Percentiles rank a stretch among this genome's conserved stretches.
These are phyloP conservation scores for Debaryomycetaceae sp. DNA, from an alignment of 1,139 yeast genomes.

Conservation along the genomic window DNA sequence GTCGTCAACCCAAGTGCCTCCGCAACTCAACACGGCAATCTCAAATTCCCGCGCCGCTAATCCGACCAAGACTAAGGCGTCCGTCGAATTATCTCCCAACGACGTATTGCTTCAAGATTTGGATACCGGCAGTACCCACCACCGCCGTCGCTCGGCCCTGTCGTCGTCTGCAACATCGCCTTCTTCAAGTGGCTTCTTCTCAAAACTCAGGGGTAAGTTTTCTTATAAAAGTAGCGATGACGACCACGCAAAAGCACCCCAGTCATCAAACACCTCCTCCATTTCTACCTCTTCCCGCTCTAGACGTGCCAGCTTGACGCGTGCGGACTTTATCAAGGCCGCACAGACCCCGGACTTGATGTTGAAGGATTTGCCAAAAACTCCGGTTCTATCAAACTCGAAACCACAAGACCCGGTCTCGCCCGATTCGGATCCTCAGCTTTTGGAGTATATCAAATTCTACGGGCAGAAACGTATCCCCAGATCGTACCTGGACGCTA, in stretches of 20 bases:
- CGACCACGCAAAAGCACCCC: slow-evolving; percentile 1
- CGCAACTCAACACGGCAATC: slow-evolving; percentile 20
- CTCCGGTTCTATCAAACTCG: neutral
- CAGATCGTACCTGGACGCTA: neutral
- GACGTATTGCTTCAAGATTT: too few species aligned
- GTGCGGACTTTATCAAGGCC: too few species aligned
- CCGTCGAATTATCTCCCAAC: slow-evolving; percentile 16
- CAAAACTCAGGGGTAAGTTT: slow-evolving; percentile 27
- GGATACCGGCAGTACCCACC: too few species aligned
- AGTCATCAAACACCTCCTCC: neutral
- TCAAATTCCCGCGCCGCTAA: slow-evolving; percentile 26
- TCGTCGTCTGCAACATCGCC: neutral
- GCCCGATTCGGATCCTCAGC: slow-evolving; percentile 33
- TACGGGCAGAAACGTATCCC: slow-evolving; percentile 27
- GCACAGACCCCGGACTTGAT: neutral
- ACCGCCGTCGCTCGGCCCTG: too few species aligned
- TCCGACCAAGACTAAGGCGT: slow-evolving; percentile 22
- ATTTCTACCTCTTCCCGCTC: neutral
- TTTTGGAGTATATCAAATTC: slow-evolving; percentile 46
- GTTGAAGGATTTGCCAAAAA: neutral
- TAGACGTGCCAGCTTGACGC: too few species aligned
- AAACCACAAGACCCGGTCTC: neutral
- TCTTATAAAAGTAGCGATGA: slow-evolving; percentile 6
- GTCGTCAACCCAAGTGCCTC: slow-evolving; percentile 9
- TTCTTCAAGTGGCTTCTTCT: slow-evolving; percentile 22